Conservation (phyloP, 148 eudicot species). For the Polygonum aviculare region DNA sequence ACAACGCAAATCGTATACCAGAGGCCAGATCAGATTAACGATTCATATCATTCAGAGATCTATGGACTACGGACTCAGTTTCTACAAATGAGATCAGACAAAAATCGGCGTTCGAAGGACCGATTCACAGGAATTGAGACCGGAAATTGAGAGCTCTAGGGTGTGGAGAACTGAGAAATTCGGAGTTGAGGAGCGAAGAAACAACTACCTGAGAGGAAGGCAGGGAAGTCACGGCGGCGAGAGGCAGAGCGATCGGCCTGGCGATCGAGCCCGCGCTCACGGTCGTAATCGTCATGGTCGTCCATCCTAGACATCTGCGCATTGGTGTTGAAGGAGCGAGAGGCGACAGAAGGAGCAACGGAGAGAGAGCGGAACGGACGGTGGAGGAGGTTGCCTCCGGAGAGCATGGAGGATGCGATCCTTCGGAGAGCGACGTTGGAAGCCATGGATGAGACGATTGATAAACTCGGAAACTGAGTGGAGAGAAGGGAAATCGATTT, state of each 20-base stretch:
- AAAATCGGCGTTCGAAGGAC: neutral
- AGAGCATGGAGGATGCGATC: constrained; percentile 17
- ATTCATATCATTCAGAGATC: neutral
- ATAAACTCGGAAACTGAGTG: neutral
- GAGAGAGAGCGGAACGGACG: constrained; percentile 33
- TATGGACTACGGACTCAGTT: neutral
- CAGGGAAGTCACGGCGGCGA: constrained; percentile 35
- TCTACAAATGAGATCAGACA: neutral
- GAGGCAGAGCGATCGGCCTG: constrained; percentile 31
- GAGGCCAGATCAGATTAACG: neutral
- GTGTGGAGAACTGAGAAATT: neutral
- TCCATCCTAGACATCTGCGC: constrained; percentile 36
- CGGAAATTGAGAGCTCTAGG: neutral
- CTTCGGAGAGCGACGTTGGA: constrained; percentile 41
- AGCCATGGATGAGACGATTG: constrained; percentile 23
- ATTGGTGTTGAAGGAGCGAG: constrained; percentile 38
- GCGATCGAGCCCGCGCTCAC: constrained; percentile 23
- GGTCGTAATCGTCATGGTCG: constrained; percentile 24
- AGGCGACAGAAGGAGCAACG: constrained; percentile 18
- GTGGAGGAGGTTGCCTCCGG: constrained; percentile 18
- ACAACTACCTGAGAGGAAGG: constrained; percentile 57
- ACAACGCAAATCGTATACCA: neutral
- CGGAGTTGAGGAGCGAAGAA: constrained; percentile 8
- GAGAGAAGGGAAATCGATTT: neutral
- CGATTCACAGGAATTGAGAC: neutral